A percentile compares a stretch with the other conserved stretches of the same genome.
phyloP scores from a whole-genome alignment of 352 stramenopile species.

The Hyaloperonospora arabidopsidis region DNA sequence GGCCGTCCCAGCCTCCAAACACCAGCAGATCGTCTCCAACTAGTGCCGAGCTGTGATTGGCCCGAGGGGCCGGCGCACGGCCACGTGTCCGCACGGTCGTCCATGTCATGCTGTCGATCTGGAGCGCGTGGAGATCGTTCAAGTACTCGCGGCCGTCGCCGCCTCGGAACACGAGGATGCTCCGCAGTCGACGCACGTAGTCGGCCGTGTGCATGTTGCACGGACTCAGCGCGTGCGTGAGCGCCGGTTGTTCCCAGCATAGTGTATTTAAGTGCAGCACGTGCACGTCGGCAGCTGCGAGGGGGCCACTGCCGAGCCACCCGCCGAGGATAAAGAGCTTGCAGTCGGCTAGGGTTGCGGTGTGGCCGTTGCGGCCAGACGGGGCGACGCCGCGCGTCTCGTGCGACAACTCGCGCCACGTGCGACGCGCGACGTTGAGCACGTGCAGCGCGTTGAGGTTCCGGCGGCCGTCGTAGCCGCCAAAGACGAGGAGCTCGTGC shows the following conservation, averaged over 20 bases:
- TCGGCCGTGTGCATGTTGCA: slow-evolving; percentile 98
- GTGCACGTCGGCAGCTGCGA: slow-evolving; percentile 89
- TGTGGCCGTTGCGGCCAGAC: slow-evolving; percentile 91
- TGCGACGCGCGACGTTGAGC: slow-evolving; percentile 74
- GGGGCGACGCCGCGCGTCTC: slow-evolving; percentile 47
- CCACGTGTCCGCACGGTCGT: slow-evolving; percentile 68
- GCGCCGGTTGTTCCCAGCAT: slow-evolving; percentile 48
- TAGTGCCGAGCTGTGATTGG: slow-evolving; percentile 92
- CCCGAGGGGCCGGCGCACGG: slow-evolving; percentile 73
- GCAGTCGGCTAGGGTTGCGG: slow-evolving; percentile 85
- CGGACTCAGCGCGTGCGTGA: slow-evolving; percentile 56
- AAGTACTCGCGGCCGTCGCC: slow-evolving; percentile 92
- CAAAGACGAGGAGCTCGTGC: slow-evolving; percentile 80
- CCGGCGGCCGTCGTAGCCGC: slow-evolving; percentile 90
- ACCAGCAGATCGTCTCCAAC: slow-evolving; percentile 85
- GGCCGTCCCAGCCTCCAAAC: slow-evolving; percentile 93
- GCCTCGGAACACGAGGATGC: slow-evolving; percentile 91
- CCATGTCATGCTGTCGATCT: slow-evolving; percentile 87
- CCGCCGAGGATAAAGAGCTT: slow-evolving; percentile 92
- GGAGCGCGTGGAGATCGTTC: slow-evolving; percentile 92
- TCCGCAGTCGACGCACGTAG: slow-evolving; percentile 71
- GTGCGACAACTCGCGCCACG: slow-evolving; percentile 50
- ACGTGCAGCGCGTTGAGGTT: slow-evolving; percentile 92
- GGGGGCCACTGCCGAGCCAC: slow-evolving; percentile 88
- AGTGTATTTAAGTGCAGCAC: slow-evolving; percentile 82